Base-by-base conservation (phyloP, 495 filamentous ascomycete genomes). In the Podospora pseudopauciseta region DNA sequence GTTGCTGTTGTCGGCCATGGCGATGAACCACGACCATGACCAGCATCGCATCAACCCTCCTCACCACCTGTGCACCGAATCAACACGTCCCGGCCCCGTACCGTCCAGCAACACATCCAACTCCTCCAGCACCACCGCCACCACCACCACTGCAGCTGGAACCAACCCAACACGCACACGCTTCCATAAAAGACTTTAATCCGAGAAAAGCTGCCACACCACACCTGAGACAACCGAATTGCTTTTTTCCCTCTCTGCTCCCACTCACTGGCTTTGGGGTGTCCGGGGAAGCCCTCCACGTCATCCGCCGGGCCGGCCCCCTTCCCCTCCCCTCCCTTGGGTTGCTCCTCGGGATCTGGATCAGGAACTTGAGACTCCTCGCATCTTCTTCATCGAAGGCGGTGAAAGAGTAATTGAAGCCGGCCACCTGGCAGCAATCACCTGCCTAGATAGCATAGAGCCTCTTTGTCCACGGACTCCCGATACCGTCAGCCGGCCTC, bases 251-350 rank as follows among this genome's bases (percentile, higher is more conserved):
- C 1, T 28, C 9, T 2, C 39, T 13, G 15, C 39, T 63, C 32
- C 39, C 7, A 49, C 39, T 63, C 32, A 28, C 30, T 32, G 27
- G 61, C 9, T 44, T 63, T 20, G 34, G 61, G 27, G 60, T 11
- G 18, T 32, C 61, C 34, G 61, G 30, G 61, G 61, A 63, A 63
- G 19, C 61, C n/a, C 9, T 63, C 61, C 61, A 63, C 61, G 61
- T 32, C 6, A 49, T 32, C 61, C 61, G 61, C 61, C 34, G 61
- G 61, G 61, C 30, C 61, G 59, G 32, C 27, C 61, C 27, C 61
- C 61, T 23, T 2, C 23, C 23, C 23, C 23, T 1, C 1, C 23
- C 23, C 23, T 23, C 23, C 23, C 23, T 23, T 32, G 27, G 27
- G n/a, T 44, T 32, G 34, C 16, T 28, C 30, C 64, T 57, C 26